A percentile compares a stretch with the other conserved stretches of the same genome.
These are phyloP conservation scores for Pittosporum tobira DNA, from an alignment of 129 eudicot species.

Conservation along the genomic window DNA sequence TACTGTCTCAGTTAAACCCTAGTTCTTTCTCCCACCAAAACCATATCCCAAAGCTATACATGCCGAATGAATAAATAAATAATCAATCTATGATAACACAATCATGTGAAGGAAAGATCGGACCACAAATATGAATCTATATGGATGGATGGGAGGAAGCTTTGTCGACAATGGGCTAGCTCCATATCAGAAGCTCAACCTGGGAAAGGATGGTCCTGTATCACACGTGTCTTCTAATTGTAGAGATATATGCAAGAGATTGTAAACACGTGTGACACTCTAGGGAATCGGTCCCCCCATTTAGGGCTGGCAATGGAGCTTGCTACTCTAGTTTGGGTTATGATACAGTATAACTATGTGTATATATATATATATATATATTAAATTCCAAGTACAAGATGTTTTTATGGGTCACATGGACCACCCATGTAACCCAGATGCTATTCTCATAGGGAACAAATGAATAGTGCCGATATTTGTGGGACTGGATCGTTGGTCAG, in stretches of 20 bases:
- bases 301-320: too few relatives aligned
- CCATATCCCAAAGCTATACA: background rate
- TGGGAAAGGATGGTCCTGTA: conserved; percentile 8
- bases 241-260: background rate
- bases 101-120: background rate
- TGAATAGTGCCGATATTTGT: background rate
- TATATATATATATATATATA: background rate
- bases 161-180: background rate
- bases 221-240: conserved; percentile 19
- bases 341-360: background rate
- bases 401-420: conserved; percentile 16
- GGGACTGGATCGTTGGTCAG: background rate
- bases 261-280: conserved; percentile 14
- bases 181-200: background rate
- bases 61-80: background rate
- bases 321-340: conserved; percentile 14
- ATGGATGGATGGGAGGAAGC: background rate
- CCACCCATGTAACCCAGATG: conserved; percentile 9
- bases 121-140: background rate
- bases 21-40: conserved; percentile 12
- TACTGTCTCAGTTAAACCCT: background rate
- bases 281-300: conserved; percentile 22
- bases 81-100: background rate
- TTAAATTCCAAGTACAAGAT: background rate
- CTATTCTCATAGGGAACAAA: conserved; percentile 4